Conservation (phyloP, 208 protist genomes). For the Trypanosoma theileri region DNA sequence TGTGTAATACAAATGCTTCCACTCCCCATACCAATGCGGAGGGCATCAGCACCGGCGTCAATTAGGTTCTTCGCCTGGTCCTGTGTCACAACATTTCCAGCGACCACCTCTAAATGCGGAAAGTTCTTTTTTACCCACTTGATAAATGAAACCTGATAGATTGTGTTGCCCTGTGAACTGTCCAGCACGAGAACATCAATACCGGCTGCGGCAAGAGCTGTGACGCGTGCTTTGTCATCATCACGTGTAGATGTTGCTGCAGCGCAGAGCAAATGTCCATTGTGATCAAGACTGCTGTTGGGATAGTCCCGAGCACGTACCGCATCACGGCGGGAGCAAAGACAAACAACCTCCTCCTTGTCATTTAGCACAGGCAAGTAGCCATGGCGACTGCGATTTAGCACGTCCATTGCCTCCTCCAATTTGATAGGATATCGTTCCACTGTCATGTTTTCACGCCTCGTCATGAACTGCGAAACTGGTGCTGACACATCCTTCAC, state of each 20-base stretch:
- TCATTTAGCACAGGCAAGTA: constrained; percentile 97
- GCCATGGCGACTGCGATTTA: constrained; percentile 92
- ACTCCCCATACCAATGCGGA: constrained; percentile 98
- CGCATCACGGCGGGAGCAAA: constrained; percentile 88
- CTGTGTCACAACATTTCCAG: constrained; percentile 97
- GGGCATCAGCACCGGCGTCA: constrained; percentile 95
- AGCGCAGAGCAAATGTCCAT: constrained; percentile 80
- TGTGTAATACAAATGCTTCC: constrained; percentile 99
- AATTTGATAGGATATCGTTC: constrained; percentile 85
- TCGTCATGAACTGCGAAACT: constrained; percentile 88
- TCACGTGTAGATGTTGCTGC: constrained; percentile 92
- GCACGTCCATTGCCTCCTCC: constrained; percentile 94
- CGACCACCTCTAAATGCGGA: constrained; percentile 87
- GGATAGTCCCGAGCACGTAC: constrained; percentile 81
- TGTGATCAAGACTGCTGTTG: constrained; percentile 79
- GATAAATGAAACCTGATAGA: constrained; percentile 96
- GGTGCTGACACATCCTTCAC: constrained; percentile 82
- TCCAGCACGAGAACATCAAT: constrained; percentile 95
- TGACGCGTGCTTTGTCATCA: constrained; percentile 86
- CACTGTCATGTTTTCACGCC: constrained; percentile 77
- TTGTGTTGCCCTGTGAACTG: constrained; percentile 96
- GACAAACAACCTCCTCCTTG: constrained; percentile 86
- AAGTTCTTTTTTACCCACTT: constrained; percentile 91
- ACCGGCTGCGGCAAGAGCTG: constrained; percentile 83
- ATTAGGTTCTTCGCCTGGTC: constrained; percentile 96